Evolutionary conservation across 805 yeast species (phyloP).

Genomic region (Kluyveromyces siamensis): DNA sequence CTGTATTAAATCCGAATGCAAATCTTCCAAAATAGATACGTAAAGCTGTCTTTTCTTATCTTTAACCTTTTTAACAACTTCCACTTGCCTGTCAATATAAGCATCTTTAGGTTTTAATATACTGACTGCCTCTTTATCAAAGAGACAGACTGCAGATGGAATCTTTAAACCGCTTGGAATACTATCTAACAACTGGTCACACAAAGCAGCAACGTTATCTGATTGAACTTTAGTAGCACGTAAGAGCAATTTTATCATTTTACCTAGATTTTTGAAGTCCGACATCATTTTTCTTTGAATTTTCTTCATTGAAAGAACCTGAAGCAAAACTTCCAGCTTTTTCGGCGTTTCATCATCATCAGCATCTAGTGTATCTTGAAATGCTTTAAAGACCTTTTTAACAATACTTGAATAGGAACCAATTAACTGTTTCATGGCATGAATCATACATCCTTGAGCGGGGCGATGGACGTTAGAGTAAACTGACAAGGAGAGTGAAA

Average conservation of each 20-base stretch:
- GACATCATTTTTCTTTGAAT: slow-evolving; percentile 49
- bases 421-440: slow-evolving; percentile 60
- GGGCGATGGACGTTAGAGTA: slow-evolving; percentile 60
- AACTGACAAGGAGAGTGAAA: slow-evolving; percentile 54
- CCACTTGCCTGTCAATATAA: slow-evolving; percentile 46
- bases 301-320: slow-evolving; percentile 46
- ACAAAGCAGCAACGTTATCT: slow-evolving; percentile 42
- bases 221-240: slow-evolving; percentile 50
- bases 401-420: slow-evolving; percentile 55
- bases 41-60: slow-evolving; percentile 42
- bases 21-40: slow-evolving; percentile 30
- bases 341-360: slow-evolving; percentile 41
- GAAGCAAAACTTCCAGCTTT: slow-evolving; percentile 55
- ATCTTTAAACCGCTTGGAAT: slow-evolving; percentile 35
- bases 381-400: slow-evolving; percentile 29
- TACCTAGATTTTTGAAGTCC: slow-evolving; percentile 45
- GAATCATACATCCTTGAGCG: slow-evolving; percentile 60
- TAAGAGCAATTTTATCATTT: slow-evolving; percentile 40
- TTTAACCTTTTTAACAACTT: slow-evolving; percentile 55
- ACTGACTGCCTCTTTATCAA: slow-evolving; percentile 30
- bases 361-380: slow-evolving; percentile 42
- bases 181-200: slow-evolving; percentile 41
- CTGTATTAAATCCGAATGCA: slow-evolving; percentile 33
- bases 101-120: slow-evolving; percentile 55
- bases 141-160: slow-evolving; percentile 48